Percentiles rank a stretch among this genome's conserved stretches.
phyloP scores from a whole-genome alignment of 2,329 filamentous ascomycete species.

The Trichoderma pleuroti region DNA sequence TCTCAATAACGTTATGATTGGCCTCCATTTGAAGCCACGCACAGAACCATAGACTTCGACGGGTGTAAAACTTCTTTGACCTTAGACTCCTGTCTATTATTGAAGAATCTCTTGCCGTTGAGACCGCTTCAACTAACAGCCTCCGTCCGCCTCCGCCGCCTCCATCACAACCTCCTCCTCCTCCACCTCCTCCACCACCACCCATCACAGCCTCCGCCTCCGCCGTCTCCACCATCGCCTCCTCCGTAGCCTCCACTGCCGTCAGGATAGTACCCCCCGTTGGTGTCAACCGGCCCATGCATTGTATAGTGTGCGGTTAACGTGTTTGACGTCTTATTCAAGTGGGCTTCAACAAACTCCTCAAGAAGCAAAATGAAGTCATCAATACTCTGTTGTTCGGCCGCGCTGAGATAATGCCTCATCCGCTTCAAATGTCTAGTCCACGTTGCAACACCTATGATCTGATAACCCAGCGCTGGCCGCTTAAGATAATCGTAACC shows the following conservation, averaged over 20 bases:
- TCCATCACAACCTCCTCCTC: too few relatives aligned
- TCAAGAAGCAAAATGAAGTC: not conserved
- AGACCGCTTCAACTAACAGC: not conserved
- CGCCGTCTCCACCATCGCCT: too few relatives aligned
- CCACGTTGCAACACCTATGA: not conserved
- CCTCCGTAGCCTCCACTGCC: not conserved
- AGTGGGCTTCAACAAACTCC: not conserved
- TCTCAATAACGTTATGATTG: too few relatives aligned
- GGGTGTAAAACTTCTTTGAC: too few relatives aligned
- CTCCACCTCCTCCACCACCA: not conserved
- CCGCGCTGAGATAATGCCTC: not conserved
- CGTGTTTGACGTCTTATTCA: not conserved
- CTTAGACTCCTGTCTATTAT: not conserved
- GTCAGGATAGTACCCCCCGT: not conserved
- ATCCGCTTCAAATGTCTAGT: not conserved
- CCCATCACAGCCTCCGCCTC: too few relatives aligned
- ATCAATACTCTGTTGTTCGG: not conserved
- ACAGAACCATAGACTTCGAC: too few relatives aligned
- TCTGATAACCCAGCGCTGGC: not conserved
- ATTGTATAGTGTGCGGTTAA: not conserved
- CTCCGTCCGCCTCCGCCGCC: too few relatives aligned
- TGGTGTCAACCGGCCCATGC: not conserved
- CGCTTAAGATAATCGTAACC: not conserved
- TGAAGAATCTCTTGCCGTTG: not conserved
- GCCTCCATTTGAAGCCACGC: too few relatives aligned